Evolutionary conservation across 371 early-diverging fungal genomes (phyloP).

Genomic region (Zychaea mexicana): DNA sequence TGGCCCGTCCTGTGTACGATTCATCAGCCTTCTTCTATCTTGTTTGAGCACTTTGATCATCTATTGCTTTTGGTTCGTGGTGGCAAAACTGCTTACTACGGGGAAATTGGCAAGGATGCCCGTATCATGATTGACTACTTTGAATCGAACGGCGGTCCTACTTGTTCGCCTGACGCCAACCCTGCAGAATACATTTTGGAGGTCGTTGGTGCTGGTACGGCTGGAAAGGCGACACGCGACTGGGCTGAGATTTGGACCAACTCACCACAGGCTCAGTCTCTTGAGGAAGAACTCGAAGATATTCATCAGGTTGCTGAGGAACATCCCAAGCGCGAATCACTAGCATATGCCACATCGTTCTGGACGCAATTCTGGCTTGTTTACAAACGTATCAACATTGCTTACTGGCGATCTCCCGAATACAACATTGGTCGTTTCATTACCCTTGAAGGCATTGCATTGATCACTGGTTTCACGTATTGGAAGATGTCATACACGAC

Average conservation of each 20-base stretch:
- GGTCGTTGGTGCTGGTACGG: slow-evolving; percentile 46
- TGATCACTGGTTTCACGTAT: slow-evolving; percentile 58
- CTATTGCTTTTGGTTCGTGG: slow-evolving; percentile 65
- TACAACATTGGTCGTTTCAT: slow-evolving; percentile 61
- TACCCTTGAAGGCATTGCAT: slow-evolving; percentile 37
- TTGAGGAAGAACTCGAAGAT: slow-evolving; percentile 25
- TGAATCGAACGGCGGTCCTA: slow-evolving; percentile 55
- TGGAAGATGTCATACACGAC: slow-evolving; percentile 51
- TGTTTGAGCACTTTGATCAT: slow-evolving; percentile 67
- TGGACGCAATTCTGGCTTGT: slow-evolving; percentile 46
- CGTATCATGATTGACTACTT: slow-evolving; percentile 58
- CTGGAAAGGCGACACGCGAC: slow-evolving; percentile 40
- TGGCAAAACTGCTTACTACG: slow-evolving; percentile 60
- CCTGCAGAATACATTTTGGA: slow-evolving; percentile 71
- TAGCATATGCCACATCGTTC: slow-evolving; percentile 36
- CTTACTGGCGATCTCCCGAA: slow-evolving; percentile 58
- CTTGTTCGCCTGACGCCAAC: slow-evolving; percentile 54
- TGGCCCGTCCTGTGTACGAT: slow-evolving; percentile 63
- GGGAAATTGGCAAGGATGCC: slow-evolving; percentile 58
- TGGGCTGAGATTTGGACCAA: slow-evolving; percentile 59
- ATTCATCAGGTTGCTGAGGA: slow-evolving; percentile 23
- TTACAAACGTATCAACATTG: slow-evolving; percentile 46
- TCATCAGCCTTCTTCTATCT: slow-evolving; percentile 68
- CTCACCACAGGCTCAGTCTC: slow-evolving; percentile 28
- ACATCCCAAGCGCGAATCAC: slow-evolving; percentile 15